A percentile compares a stretch with the other conserved stretches of the same genome.
phyloP scores from a whole-genome alignment of 2,329 filamentous ascomycete genomes.

The Pseudohalonectria lignicola region DNA sequence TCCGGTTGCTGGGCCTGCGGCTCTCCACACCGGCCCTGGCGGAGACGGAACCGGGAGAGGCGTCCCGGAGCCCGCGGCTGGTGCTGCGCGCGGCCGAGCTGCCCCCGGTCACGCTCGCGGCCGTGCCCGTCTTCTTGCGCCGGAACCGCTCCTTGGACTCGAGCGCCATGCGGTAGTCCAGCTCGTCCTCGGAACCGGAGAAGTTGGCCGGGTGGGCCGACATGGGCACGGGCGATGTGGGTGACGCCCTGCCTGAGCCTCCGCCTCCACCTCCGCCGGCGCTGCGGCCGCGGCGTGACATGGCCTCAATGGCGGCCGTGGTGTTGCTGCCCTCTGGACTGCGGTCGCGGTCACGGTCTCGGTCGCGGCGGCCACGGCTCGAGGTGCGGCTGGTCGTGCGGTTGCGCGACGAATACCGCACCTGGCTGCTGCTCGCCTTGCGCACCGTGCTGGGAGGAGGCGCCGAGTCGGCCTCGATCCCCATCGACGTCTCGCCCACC shows the following conservation, averaged over 20 bases:
- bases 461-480: slow-evolving; percentile 16
- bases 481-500: slow-evolving; percentile 13
- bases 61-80: slow-evolving; percentile 21
- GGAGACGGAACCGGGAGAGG: slow-evolving; percentile 13
- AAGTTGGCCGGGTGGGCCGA: slow-evolving; percentile 44
- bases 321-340: slow-evolving; percentile 42
- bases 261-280: slow-evolving; percentile 46
- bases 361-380: slow-evolving; percentile 31
- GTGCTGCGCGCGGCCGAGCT: slow-evolving; percentile 41
- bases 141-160: slow-evolving; percentile 45
- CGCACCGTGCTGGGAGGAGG: slow-evolving; percentile 17
- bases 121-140: slow-evolving; percentile 37
- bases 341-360: too few species aligned
- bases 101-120: slow-evolving; percentile 27
- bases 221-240: slow-evolving; percentile 72
- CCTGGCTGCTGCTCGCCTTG: slow-evolving; percentile 16
- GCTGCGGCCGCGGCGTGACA: slow-evolving; percentile 57
- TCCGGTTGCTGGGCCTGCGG: slow-evolving; percentile 7
- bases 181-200: slow-evolving; percentile 51
- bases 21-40: slow-evolving; percentile 13
- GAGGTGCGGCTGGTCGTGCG: slow-evolving; percentile 33
- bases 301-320: slow-evolving; percentile 30
- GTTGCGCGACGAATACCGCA: slow-evolving; percentile 18
- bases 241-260: slow-evolving; percentile 54
- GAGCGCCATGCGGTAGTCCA: slow-evolving; percentile 42